Base-by-base conservation (phyloP, 2,329 filamentous ascomycete species). In the Apiospora hydei region DNA sequence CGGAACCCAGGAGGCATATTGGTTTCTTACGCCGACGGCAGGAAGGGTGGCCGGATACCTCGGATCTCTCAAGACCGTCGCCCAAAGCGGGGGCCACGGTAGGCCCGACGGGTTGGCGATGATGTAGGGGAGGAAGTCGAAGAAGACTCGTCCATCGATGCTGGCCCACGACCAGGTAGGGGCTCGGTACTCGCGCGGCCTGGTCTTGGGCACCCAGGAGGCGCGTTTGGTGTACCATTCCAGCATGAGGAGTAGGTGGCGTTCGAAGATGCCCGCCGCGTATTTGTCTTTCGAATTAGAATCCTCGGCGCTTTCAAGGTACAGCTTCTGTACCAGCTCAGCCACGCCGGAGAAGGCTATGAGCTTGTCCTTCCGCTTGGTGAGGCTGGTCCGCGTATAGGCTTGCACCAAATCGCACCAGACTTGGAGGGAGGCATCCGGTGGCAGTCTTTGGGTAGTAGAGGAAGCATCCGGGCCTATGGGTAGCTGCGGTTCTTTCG, bases 121-220 rank as follows among this genome's bases (percentile, higher is more conserved):
- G 1, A 44, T 14, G 1, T 53, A 24, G 0, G 71, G 67, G 3
- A 66, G 71, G 13, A 53, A 72, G 7, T 72, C 57, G 46, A 30
- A 72, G 46, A 44, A 70, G 8, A 68, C 57, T 16, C 68, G 57
- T 3, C 47, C 57, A 1, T 72, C 61, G 6, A 70, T 34, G 21
- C 71, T 72, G 8, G 70, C 70, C 70, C 70, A 71, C 1, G 70
- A 71, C 70, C 70, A 71, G 0, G 70, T 44, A 11, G 70, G 70
- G 3, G 70, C 70, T 6, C 66, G 21, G 14, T 64, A 71, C 10
- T 61, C 34, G 34, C 34, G 34, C 34, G 34, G 34, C 34, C 34
- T 3, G 34, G 34, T 38, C 34, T 38, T 38, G 34, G 34, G 34
- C 34, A 38, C 34, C 34, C 34, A 5, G 34, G 34, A 6, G 34